Evolutionary conservation across 306 rosid genomes (phyloP), one percentile per base, ranked within the genome.

Genomic region (Dalbergia oliveri): DNA sequence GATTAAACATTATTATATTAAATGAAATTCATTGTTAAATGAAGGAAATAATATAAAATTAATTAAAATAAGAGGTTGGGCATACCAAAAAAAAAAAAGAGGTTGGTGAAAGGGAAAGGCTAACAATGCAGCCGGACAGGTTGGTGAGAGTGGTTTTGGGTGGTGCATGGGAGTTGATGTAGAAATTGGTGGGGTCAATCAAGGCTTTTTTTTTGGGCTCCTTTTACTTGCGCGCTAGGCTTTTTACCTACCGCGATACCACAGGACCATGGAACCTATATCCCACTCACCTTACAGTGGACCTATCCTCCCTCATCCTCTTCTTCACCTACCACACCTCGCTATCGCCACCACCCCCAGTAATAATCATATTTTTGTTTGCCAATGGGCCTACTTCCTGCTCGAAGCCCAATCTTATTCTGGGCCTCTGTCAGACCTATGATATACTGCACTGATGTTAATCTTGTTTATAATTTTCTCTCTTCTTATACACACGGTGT

Each of bases 71-170:
- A 43, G 6, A 43, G 47, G 47, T 7, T 1, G 47, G 47, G n/a
- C n/a, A n/a, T n/a, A n/a, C n/a, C n/a, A n/a, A n/a, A n/a, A n/a
- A n/a, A n/a, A n/a, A n/a, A n/a, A n/a, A n/a, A n/a, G n/a, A n/a
- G n/a, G n/a, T n/a, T n/a, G n/a, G n/a, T n/a, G n/a, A n/a, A n/a
- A n/a, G n/a, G n/a, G n/a, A n/a, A n/a, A n/a, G n/a, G n/a, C n/a
- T n/a, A n/a, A n/a, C n/a, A n/a, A n/a, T n/a, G n/a, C n/a, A n/a
- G n/a, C n/a, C n/a, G n/a, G n/a, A n/a, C n/a, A n/a, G n/a, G n/a
- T n/a, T n/a, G 80, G 76, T 60, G 83, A 70, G 72, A 19, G 43
- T 13, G 64, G 80, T 75, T 73, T 67, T 26, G 56, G 43, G 62
- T 23, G 60, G 16, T 43, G 9, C 47, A 43, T 43, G 47, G 47